Conservation (phyloP, 306 rosid genomes). For the barrel medic (Medicago truncatula) region MtrunA17r5.0-ANR NC_053042.1:8005501-8006000, state of each 20-base stretch:
- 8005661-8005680: constrained; percentile 86
- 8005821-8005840: not conserved
- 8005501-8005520: too few species aligned
- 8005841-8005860: not conserved
- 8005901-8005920: constrained; percentile 1
- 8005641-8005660: constrained; percentile 46
- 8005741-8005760: not conserved
- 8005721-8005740: constrained; percentile 96
- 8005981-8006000: constrained; percentile 88
- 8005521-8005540: not conserved
- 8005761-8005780: not conserved
- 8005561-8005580: not conserved
- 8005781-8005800: not conserved
- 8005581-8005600: too few species aligned
- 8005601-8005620: not conserved
- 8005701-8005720: constrained; percentile 94
- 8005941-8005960: constrained; percentile 98
- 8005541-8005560: constrained; percentile 7
- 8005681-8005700: constrained; percentile 90
- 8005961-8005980: constrained; percentile 88
- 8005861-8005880: constrained; percentile 1
- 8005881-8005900: constrained; percentile 5
- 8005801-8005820: not conserved
- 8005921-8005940: constrained; percentile 96
- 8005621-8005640: not conserved